phyloP scores from a whole-genome alignment of 208 protist genomes.

The Leishmania mexicana region DNA sequence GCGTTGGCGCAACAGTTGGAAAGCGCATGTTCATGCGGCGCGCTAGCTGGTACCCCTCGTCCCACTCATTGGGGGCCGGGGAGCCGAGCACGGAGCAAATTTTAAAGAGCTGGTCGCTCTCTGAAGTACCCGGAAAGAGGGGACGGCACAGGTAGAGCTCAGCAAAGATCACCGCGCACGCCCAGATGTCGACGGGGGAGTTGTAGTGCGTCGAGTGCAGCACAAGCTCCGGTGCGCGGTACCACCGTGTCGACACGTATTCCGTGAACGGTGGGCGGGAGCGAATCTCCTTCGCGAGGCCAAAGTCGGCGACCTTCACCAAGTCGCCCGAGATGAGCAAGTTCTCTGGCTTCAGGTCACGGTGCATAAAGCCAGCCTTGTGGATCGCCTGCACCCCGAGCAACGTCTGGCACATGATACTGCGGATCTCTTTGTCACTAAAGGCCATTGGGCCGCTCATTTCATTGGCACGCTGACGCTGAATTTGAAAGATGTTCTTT shows the following conservation, averaged over 20 bases:
- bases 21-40: slow-evolving; percentile 95
- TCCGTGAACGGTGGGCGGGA: slow-evolving; percentile 97
- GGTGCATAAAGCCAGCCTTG: slow-evolving; percentile 94
- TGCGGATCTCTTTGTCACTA: slow-evolving; percentile 94
- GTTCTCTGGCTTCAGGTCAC: slow-evolving; percentile 96
- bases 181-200: slow-evolving; percentile 98
- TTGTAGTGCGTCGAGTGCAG: slow-evolving; percentile 98
- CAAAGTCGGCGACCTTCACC: slow-evolving; percentile 98
- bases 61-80: slow-evolving; percentile 83
- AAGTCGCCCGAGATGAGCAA: slow-evolving; percentile 85
- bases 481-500: slow-evolving; percentile 96
- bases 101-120: slow-evolving; percentile 97
- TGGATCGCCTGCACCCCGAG: slow-evolving; percentile 88
- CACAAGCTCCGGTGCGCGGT: slow-evolving; percentile 97
- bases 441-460: slow-evolving; percentile 87
- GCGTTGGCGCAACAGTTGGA: slow-evolving; percentile 86
- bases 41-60: slow-evolving; percentile 93
- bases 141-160: slow-evolving; percentile 95
- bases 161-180: slow-evolving; percentile 95
- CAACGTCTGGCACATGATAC: slow-evolving; percentile 94
- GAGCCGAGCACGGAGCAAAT: slow-evolving; percentile 95
- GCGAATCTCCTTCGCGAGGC: slow-evolving; percentile 95
- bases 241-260: slow-evolving; percentile 99
- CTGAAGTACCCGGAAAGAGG: slow-evolving; percentile 95
- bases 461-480: slow-evolving; percentile 87